Percentiles rank a stretch among this genome's conserved stretches.
These are phyloP conservation scores for Azolla pinnata DNA, from an alignment of 75 land plant species.

Conservation along the genomic window DNA sequence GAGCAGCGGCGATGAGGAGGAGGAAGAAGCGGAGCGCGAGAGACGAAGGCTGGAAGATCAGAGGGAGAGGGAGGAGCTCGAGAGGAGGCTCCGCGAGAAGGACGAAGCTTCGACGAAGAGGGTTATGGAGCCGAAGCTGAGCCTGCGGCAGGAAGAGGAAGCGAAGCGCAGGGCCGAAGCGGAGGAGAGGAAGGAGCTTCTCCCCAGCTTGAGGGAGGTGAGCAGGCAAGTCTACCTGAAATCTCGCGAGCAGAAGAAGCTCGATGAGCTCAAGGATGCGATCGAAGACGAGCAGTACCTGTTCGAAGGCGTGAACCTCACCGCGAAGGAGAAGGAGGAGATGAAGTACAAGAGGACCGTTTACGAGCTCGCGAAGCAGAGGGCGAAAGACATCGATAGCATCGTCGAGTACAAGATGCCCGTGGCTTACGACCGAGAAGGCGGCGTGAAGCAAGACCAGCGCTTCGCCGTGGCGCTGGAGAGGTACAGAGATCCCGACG, in stretches of 20 bases:
- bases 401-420: conserved; percentile 85
- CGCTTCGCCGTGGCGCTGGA: conserved; percentile 79
- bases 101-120: conserved; percentile 82
- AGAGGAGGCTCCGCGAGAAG: conserved; percentile 56
- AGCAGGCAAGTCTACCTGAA: conserved; percentile 84
- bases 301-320: conserved; percentile 70
- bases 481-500: conserved; percentile 57
- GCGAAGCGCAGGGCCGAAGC: conserved; percentile 67
- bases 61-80: conserved; percentile 75
- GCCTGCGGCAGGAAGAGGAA: conserved; percentile 75
- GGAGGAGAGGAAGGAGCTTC: conserved; percentile 41
- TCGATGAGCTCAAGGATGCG: conserved; percentile 69
- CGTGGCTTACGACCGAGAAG: conserved; percentile 82
- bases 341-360: conserved; percentile 69
- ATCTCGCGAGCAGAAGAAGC: conserved; percentile 78
- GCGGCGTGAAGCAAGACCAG: conserved; percentile 76
- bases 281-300: conserved; percentile 78
- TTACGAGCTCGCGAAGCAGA: conserved; percentile 59
- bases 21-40: conserved; percentile 44
- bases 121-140: conserved; percentile 62
- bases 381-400: conserved; percentile 49
- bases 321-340: conserved; percentile 68
- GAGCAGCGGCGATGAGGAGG: conserved; percentile 39
- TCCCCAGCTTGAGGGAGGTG: conserved; percentile 49
- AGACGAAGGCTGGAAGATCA: conserved; percentile 72